phyloP scores from a whole-genome alignment of 2,329 filamentous ascomycete genomes.

The Mycogone perniciosa region DNA sequence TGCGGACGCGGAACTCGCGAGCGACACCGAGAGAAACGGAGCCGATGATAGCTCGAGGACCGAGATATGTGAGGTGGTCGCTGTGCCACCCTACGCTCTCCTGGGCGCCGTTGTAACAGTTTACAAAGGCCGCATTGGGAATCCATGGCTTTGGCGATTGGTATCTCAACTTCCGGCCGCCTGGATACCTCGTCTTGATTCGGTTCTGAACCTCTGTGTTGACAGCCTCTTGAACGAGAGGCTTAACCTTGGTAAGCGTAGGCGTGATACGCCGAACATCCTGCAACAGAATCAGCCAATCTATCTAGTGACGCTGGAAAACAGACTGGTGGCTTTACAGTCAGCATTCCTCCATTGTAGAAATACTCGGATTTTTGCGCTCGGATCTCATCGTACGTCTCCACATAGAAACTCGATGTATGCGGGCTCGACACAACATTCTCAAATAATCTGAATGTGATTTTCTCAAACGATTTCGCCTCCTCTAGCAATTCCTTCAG shows the following conservation, averaged over 20 bases:
- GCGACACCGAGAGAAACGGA: constrained; percentile 86
- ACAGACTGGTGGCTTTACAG: constrained; percentile 33
- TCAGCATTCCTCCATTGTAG: constrained; percentile 74
- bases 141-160: constrained; percentile 70
- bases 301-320: background rate
- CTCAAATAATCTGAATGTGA: constrained; percentile 82
- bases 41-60: constrained; percentile 81
- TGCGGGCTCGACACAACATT: constrained; percentile 80
- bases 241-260: constrained; percentile 63
- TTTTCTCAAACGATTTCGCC: constrained; percentile 60
- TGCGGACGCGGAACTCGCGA: constrained; percentile 85
- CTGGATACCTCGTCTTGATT: constrained; percentile 61
- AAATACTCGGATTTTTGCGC: constrained; percentile 72
- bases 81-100: constrained; percentile 89
- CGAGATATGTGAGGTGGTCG: constrained; percentile 89
- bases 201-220: constrained; percentile 70
- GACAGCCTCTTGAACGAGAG: constrained; percentile 65
- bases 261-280: constrained; percentile 73
- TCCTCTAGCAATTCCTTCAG: constrained; percentile 71
- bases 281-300: constrained; percentile 27
- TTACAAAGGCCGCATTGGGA: constrained; percentile 89
- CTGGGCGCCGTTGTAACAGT: constrained; percentile 78
- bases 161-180: constrained; percentile 65
- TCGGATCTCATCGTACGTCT: constrained; percentile 61
- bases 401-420: constrained; percentile 76